Evolutionary conservation across 202 grass and related monocot species (phyloP), one percentile per base, ranked within the genome.

Genomic region (Brachypodium distachyon): DNA sequence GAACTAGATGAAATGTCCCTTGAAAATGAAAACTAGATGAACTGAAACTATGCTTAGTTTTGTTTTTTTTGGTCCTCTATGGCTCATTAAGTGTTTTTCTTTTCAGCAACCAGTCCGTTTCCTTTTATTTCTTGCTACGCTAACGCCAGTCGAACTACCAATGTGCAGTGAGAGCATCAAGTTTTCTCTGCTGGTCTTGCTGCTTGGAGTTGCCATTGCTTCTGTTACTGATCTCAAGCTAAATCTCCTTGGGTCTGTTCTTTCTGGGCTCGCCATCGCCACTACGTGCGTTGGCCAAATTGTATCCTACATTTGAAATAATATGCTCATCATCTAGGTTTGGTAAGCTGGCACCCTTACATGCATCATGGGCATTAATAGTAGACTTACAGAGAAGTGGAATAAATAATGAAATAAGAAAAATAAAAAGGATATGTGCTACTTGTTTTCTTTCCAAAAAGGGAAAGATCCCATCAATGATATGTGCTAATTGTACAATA

Each of bases 261-360:
- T 97, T 65, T 97, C 93, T 49, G 87, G 67, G 40, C 87, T 97
- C 4, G 93, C 93, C 39, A 93, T 97, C 26, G 93, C 93, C 56
- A 97, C 93, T 6, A 97, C 93, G 37, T 97, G 93, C 43, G 85
- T 97, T 41, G 87, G 93, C 9, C 93, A 97, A 90, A 97, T 97
- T 86, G 93, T 97, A 97, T 97, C 87, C 90, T 86, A 57, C 9
- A 52, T 82, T 29, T 55, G 32, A 51, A 50, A 74, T 5, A 3
- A 28, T 58, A 4, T 57, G 29, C 17, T 76, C 22, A 28, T 62
- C 26, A 44, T 38, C 48, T 16, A 73, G 7, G 14, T 55, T 64
- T 9, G 39, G 63, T 5, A 51, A 74, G 3, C 3, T 55, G 4
- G 4, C 58, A 79, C 72, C 7, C 33, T 42, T 47, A 3, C 28